Base-by-base conservation (phyloP, 2,329 filamentous ascomycete species). In the Penicillium sp. region DNA sequence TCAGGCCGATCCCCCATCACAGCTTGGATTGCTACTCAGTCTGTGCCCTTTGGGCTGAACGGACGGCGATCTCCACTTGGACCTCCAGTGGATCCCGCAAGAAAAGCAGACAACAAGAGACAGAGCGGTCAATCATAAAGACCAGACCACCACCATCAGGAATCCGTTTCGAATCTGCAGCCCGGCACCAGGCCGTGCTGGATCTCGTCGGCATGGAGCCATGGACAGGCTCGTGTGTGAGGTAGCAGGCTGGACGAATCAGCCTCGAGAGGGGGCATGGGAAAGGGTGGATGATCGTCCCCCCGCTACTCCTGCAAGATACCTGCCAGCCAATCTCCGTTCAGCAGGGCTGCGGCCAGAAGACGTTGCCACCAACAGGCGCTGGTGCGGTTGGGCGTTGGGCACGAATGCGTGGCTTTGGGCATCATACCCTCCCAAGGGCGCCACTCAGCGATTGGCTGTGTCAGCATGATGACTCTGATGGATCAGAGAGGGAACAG, bases 351-450 rank as follows among this genome's bases (percentile, higher is more conserved):
- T 53, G 56, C 51, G 50, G 59, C 58, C 57, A 63, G 30, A 47
- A 53, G 45, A 57, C 61, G 63, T 69, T 65, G 68, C 68, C 67
- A 71, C 68, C 51, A 42, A 35, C 10, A 42, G 59, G 60, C 42
- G 19, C 55, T 60, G 40, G 53, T 35, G 56, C 55, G 60, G 59
- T 59, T 49, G 60, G 60, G 62, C 64, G 74, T 77, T 77, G 75
- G 75, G 75, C 75, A 76, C 66, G 65, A 73, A 77, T 77, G 74
- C 72, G 72, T 76, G 71, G 69, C 60, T 68, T 77, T 75, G 74
- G 75, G 75, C 75, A 77, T 55, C 56, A 62, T 51, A 60, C 58
- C 56, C 58, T 24, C 49, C 63, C 63, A 44, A 38, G 57, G 44
- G 44, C 59, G 58, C 61, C 64, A 67, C 67, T 69, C 67, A 65